Conservation (phyloP, 2,329 filamentous ascomycete genomes). For the Paecilomyces variotii region DNA sequence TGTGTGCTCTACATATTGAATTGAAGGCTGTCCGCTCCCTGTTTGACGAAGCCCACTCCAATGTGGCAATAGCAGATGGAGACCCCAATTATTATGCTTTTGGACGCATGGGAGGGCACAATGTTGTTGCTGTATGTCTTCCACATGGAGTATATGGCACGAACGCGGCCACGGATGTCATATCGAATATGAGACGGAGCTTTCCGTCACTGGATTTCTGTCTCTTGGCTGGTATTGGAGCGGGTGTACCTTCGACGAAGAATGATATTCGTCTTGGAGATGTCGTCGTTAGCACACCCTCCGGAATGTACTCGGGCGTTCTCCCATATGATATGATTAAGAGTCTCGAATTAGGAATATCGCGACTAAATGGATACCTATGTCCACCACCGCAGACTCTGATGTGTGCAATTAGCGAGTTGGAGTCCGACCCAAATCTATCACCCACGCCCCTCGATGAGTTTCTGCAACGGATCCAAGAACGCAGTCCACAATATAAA, state of each 20-base stretch:
- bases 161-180: slow-evolving; percentile 20
- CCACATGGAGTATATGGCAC: slow-evolving; percentile 17
- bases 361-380: slow-evolving; percentile 2
- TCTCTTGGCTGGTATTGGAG: slow-evolving; percentile 37
- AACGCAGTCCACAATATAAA: too few species aligned
- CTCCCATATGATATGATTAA: slow-evolving; percentile 6
- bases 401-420: too few species aligned
- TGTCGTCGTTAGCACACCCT: slow-evolving; percentile 13
- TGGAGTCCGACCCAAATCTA: too few species aligned
- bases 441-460: too few species aligned
- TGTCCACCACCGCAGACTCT: too few species aligned
- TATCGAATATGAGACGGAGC: slow-evolving; percentile 17
- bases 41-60: slow-evolving; percentile 14
- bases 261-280: slow-evolving; percentile 13
- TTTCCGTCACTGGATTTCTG: slow-evolving; percentile 22
- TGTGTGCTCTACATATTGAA: slow-evolving; percentile 6
- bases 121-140: slow-evolving; percentile 17
- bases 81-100: slow-evolving; percentile 20
- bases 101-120: slow-evolving; percentile 16
- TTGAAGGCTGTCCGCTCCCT: slow-evolving; percentile 16
- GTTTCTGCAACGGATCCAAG: too few species aligned
- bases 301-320: slow-evolving; percentile 3
- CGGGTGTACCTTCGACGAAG: slow-evolving; percentile 8
- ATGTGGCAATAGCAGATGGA: neutral
- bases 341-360: neutral